Conservation (phyloP, 208 protist genomes). For the Crithidia fasciculata region DNA sequence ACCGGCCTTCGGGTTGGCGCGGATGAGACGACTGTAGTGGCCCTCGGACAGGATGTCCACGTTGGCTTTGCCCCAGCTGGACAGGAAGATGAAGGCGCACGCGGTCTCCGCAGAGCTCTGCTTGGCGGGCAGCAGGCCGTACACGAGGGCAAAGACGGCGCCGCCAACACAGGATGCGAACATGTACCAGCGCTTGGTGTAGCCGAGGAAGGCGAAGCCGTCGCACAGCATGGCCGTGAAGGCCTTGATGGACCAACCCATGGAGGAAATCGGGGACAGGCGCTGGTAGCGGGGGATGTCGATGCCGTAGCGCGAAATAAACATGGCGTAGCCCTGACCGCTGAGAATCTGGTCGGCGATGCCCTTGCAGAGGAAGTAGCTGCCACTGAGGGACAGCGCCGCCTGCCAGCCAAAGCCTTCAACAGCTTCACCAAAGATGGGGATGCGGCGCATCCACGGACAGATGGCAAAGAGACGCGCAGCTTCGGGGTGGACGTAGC, state of each 20-base stretch:
- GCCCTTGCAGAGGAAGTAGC: conserved; percentile 63
- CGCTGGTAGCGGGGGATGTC: conserved; percentile 52
- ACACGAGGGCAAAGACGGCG: conserved; percentile 43
- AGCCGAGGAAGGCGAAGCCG: conserved; percentile 66
- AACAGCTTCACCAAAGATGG: conserved; percentile 45
- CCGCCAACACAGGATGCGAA: conserved; percentile 56
- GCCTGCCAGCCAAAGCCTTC: conserved; percentile 50
- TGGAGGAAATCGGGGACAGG: conserved; percentile 41
- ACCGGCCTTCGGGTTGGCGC: conserved; percentile 42
- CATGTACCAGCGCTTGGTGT: conserved; percentile 83
- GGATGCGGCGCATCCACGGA: conserved; percentile 43
- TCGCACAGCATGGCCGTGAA: conserved; percentile 70
- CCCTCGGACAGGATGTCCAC: conserved; percentile 83
- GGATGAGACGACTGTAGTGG: conserved; percentile 77
- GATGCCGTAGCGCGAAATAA: conserved; percentile 46
- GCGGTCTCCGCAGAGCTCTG: conserved; percentile 38
- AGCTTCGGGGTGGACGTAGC: conserved; percentile 45
- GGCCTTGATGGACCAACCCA: conserved; percentile 80
- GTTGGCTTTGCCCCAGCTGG: conserved; percentile 58
- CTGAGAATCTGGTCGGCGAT: conserved; percentile 57
- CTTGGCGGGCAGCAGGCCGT: conserved; percentile 52
- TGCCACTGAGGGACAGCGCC: conserved; percentile 42
- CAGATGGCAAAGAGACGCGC: conserved; percentile 27
- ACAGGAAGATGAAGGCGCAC: conserved; percentile 62
- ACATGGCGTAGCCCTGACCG: conserved; percentile 51